These are phyloP conservation scores for Botryobasidium botryosum DNA, from an alignment of 768 basidiomycete genomes.

Conservation along the genomic window DNA sequence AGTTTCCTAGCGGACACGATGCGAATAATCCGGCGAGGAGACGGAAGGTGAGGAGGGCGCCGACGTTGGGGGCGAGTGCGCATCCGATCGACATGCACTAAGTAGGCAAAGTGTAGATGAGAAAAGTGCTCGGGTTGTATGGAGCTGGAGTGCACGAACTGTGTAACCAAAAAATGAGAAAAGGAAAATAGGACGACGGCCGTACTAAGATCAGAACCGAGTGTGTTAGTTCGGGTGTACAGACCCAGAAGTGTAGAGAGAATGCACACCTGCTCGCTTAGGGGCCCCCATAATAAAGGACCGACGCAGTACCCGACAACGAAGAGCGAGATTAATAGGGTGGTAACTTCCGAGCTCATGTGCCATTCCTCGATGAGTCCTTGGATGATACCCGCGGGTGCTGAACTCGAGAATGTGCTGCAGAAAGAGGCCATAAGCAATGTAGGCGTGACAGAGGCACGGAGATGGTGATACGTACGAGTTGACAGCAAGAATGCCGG, in stretches of 20 bases:
- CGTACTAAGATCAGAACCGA: conserved; percentile 12
- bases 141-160: no score
- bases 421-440: neutral
- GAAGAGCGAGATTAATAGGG: conserved; percentile 11
- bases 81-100: no score
- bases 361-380: conserved; percentile 6
- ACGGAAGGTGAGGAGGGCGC: conserved; percentile 16
- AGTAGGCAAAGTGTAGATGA: conserved; percentile 17
- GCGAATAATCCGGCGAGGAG: conserved; percentile 16
- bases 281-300: neutral
- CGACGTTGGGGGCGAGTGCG: conserved; percentile 22
- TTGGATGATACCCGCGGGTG: conserved; percentile 8
- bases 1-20: conserved; percentile 13
- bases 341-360: conserved; percentile 1
- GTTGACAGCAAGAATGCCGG: conserved; percentile 6
- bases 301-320: conserved; percentile 14
- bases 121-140: conserved; percentile 20
- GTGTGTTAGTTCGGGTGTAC: neutral
- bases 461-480: neutral
- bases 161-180: conserved; percentile 19
- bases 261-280: neutral
- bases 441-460: neutral
- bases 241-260: no score
- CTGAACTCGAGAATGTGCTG: conserved; percentile 6
- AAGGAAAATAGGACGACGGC: conserved; percentile 23